Base-by-base conservation (phyloP, 805 yeast species). In the Clavispora phyllophila region DNA sequence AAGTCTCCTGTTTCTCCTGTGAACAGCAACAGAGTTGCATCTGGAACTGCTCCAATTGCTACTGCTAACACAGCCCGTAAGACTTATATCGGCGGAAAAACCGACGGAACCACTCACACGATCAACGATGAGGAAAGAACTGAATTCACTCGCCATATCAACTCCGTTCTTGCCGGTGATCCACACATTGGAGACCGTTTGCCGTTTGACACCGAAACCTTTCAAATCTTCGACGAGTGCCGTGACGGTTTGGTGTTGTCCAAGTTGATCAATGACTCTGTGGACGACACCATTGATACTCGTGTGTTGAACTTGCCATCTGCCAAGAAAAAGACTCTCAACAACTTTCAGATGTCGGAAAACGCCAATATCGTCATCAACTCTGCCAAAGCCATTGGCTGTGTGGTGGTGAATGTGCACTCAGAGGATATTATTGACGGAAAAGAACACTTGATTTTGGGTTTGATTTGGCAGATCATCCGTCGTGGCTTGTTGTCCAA, bases 311-410 rank as follows among this genome's bases (percentile, higher is more conserved):
- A 93, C 65, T 72, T 82, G 62, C 95, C 98, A 20, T 85, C 84
- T 62, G 60, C 62, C 13, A 76, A 76, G 53, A 85, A 84, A 46
- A 90, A 87, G 66, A 66, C 77, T 14, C 76, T 93, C 62, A 93
- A 93, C 73, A 87, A 88, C 60, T 93, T 93, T 75, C 93, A 90
- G 51, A 91, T 95, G 82, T 79, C 86, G 51, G 99, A 93, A 70
- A 93, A 93, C 66, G 96, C 98, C 41, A 93, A 93, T 68, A 90
- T 93, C 52, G 98, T 93, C 29, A 87, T 93, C 67, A 93, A 93
- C 66, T 93, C 99, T 3, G 99, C 99, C 24, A 93, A 93, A 70
- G 99, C 98, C 41, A 93, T 93, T 67, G 99, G 99, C 17, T 91
- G 97, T 75, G 86, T 93, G 44, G 98, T 93, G 39, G 98, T 93